Conservation (phyloP, 1,284 basidiomycete species). For the Moniliophthora roreri region DNA sequence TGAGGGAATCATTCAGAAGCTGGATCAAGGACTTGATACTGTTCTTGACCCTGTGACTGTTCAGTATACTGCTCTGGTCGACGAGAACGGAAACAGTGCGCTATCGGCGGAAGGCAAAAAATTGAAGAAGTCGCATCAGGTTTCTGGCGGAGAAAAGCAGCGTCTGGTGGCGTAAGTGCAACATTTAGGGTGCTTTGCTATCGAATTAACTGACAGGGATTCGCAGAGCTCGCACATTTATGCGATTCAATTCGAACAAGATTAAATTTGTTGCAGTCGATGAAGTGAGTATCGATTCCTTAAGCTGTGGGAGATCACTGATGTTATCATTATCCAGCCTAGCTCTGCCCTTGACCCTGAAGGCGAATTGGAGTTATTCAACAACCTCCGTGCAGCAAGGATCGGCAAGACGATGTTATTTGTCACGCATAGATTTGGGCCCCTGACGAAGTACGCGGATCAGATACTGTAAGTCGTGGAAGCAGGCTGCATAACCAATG, state of each 20-base stretch:
- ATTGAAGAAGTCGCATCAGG: conserved; percentile 34
- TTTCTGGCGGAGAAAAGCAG: conserved; percentile 39
- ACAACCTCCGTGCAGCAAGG: conserved; percentile 46
- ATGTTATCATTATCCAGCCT: conserved; percentile 22
- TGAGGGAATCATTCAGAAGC: conserved; percentile 28
- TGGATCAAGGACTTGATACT: conserved; percentile 29
- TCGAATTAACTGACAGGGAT: neutral
- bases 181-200: too few species aligned
- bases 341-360: conserved; percentile 54
- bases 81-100: conserved; percentile 30
- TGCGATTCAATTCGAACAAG: conserved; percentile 43
- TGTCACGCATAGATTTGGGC: conserved; percentile 69
- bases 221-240: conserved; percentile 35
- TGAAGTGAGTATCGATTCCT: conserved; percentile 23
- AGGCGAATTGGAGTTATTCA: conserved; percentile 50
- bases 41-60: conserved; percentile 31
- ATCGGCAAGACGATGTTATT: conserved; percentile 67
- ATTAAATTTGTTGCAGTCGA: conserved; percentile 49
- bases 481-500: conserved; percentile 3
- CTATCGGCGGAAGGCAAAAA: conserved; percentile 32
- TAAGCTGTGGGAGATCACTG: too few species aligned
- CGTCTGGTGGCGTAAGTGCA: conserved; percentile 38
- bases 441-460: conserved; percentile 63
- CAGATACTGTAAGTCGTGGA: conserved; percentile 48
- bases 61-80: conserved; percentile 28